Evolutionary conservation across 202 grass and related monocot genomes (phyloP).

Genomic region (Hordeum pubiflorum): DNA sequence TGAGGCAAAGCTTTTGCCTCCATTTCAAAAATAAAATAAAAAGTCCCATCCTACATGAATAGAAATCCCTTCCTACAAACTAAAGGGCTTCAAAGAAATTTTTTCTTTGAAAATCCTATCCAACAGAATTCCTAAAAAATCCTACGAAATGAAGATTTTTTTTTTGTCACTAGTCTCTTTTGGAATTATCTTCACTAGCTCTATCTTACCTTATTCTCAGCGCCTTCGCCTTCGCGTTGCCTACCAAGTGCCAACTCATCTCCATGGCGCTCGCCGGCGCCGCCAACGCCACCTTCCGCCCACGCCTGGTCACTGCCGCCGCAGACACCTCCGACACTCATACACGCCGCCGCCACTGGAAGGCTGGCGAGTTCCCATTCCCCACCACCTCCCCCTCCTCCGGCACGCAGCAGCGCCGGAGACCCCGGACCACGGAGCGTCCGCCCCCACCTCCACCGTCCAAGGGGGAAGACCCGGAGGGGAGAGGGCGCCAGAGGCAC

Average conservation of each 20-base stretch:
- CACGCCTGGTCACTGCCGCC: slow-evolving; percentile 1
- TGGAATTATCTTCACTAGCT: slow-evolving; percentile 10
- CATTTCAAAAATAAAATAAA: too few species aligned
- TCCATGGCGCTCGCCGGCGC: slow-evolving; percentile 21
- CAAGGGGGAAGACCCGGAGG: not conserved
- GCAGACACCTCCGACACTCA: not conserved
- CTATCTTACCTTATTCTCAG: slow-evolving; percentile 12
- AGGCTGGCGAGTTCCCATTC: slow-evolving; percentile 34
- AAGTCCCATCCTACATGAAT: too few species aligned
- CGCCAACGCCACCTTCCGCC: slow-evolving; percentile 9
- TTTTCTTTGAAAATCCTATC: too few species aligned
- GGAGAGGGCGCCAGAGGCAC: not conserved
- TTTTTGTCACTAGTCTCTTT: not conserved
- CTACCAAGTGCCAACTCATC: not conserved
- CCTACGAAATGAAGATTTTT: not conserved
- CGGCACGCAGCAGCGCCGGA: not conserved
- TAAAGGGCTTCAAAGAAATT: too few species aligned
- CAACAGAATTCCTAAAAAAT: too few species aligned
- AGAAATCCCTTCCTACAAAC: too few species aligned
- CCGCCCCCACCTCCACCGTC: not conserved
- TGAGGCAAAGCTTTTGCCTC: too few species aligned
- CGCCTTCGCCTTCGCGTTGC: not conserved
- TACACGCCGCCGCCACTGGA: slow-evolving; percentile 18
- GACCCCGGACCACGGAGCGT: not conserved
- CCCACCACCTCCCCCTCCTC: slow-evolving; percentile 3